phyloP scores from a whole-genome alignment of 2,329 filamentous ascomycete species.

The Westerdykella aurantiaca region DNA sequence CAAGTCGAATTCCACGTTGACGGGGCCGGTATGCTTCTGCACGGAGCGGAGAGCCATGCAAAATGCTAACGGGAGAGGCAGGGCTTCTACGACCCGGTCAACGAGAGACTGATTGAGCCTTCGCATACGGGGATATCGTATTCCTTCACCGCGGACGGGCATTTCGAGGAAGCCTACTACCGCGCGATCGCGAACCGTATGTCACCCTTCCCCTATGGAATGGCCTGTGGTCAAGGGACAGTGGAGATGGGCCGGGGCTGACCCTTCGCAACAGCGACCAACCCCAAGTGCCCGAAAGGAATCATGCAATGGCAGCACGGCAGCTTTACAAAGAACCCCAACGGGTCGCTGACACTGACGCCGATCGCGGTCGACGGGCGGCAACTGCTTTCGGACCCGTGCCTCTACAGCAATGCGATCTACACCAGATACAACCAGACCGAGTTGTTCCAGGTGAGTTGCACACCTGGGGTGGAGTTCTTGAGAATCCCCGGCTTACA shows the following conservation, averaged over 20 bases:
- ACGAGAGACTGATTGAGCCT: conserved; percentile 62
- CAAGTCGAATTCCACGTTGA: conserved; percentile 63
- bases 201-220: conserved; percentile 22
- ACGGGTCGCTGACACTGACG: conserved; percentile 54
- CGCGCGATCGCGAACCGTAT: conserved; percentile 63
- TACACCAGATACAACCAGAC: conserved; percentile 64
- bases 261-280: conserved; percentile 43
- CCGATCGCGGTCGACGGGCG: conserved; percentile 63
- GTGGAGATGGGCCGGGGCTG: conserved; percentile 9
- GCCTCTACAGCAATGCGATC: conserved; percentile 47
- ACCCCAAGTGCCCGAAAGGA: conserved; percentile 57
- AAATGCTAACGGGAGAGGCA: conserved; percentile 30
- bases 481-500: conserved; percentile 1
- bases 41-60: neutral
- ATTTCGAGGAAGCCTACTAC: conserved; percentile 66
- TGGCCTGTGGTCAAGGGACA: neutral
- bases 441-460: conserved; percentile 55
- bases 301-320: conserved; percentile 73
- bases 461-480: neutral
- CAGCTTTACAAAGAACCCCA: conserved; percentile 50
- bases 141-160: conserved; percentile 63
- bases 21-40: conserved; percentile 53
- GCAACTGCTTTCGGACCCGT: conserved; percentile 61
- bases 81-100: conserved; percentile 64
- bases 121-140: conserved; percentile 64